A percentile compares a stretch with the other conserved stretches of the same genome.
Evolutionary conservation across 2,329 filamentous ascomycete genomes (phyloP).

Genomic region (Teratosphaeria nubilosa): DNA sequence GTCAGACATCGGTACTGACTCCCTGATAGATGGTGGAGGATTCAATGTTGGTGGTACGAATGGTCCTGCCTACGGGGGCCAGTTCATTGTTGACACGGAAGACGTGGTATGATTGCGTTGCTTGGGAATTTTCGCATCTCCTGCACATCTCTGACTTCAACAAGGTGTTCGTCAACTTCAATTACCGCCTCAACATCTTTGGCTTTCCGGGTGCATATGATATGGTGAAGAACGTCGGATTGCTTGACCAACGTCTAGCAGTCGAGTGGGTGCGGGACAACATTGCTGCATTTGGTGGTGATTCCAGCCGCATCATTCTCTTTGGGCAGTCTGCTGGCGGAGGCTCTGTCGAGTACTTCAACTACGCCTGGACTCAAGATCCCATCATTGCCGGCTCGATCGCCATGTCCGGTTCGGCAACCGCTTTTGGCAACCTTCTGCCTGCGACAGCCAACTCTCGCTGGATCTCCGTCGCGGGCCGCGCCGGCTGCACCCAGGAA

Average conservation of each 20-base stretch:
- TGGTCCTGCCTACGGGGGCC: conserved; percentile 18
- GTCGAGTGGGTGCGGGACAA: conserved; percentile 41
- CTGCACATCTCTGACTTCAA: not conserved
- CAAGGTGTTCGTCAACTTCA: conserved; percentile 40
- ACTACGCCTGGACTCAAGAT: conserved; percentile 10
- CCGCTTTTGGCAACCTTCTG: conserved; percentile 3
- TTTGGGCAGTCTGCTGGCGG: conserved; percentile 29
- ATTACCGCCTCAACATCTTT: conserved; percentile 56
- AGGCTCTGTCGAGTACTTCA: not conserved
- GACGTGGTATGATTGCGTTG: not conserved
- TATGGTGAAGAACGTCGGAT: conserved; percentile 39
- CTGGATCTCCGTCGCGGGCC: not conserved
- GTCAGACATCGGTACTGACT: not conserved
- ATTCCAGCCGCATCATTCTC: conserved; percentile 29
- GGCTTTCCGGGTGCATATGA: conserved; percentile 55
- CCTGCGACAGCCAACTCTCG: not conserved
- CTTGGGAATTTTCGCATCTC: too few relatives aligned
- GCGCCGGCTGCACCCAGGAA: not conserved
- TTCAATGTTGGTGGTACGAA: conserved; percentile 28
- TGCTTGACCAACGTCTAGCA: conserved; percentile 35
- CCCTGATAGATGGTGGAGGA: conserved; percentile 34
- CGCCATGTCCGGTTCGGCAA: conserved; percentile 6
- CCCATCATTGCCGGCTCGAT: conserved; percentile 9
- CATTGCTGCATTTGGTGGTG: conserved; percentile 49
- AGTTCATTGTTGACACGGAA: conserved; percentile 5